phyloP scores from a whole-genome alignment of 164 flowering plant species.

The Akebia trifoliata region DNA sequence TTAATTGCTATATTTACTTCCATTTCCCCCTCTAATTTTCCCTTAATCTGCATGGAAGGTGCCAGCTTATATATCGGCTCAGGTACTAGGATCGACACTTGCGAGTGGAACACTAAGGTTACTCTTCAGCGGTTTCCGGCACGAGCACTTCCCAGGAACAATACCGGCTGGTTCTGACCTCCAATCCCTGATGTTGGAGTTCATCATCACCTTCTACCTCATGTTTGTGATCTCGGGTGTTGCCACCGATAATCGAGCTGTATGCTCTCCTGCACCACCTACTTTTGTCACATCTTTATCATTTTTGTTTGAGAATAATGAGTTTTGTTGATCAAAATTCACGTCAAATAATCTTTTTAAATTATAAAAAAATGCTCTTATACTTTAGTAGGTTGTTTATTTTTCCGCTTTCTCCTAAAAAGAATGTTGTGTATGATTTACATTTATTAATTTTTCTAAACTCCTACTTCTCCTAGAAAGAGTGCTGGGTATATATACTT shows the following conservation, averaged over 20 bases:
- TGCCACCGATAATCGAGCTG: constrained; percentile 57
- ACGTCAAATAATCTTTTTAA: no score
- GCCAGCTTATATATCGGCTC: constrained; percentile 20
- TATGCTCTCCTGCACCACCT: constrained; percentile 8
- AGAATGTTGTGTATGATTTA: no score
- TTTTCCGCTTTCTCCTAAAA: no score
- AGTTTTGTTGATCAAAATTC: no score
- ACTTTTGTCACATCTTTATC: background rate
- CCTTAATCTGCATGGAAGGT: background rate
- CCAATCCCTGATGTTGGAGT: constrained; percentile 46
- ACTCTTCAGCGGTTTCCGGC: constrained; percentile 26
- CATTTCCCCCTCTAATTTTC: no score
- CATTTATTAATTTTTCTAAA: no score
- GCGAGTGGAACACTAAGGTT: constrained; percentile 45
- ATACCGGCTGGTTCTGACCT: constrained; percentile 35
- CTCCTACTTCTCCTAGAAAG: no score
- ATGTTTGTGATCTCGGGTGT: constrained; percentile 66
- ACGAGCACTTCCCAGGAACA: constrained; percentile 39
- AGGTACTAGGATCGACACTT: constrained; percentile 40
- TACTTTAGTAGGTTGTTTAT: no score
- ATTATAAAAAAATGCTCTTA: no score
- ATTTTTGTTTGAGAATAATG: no score
- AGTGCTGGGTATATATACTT: no score
- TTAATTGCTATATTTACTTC: no score
- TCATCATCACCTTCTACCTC: constrained; percentile 53